Base-by-base conservation (phyloP, 805 yeast genomes). In the Kodamaea lidongshanica region DNA sequence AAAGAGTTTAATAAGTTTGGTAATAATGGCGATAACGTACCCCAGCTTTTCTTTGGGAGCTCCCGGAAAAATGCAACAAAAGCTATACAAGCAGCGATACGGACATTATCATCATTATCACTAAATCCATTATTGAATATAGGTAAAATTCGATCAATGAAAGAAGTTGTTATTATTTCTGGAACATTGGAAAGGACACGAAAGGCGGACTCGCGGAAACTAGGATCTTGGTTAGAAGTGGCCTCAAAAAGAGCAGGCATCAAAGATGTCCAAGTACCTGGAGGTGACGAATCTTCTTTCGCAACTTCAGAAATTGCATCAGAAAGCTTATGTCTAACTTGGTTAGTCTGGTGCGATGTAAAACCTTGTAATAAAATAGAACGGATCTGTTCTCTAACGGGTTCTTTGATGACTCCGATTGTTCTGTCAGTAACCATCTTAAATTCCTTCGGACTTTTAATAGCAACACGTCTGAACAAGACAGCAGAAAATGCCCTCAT, bases 281-380 rank as follows among this genome's bases (percentile, higher is more conserved):
- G 65, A 12, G 61, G 66, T 3, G 61, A 46, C 9, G 73, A 78
- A 35, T 76, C 80, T 27, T 65, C 70, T 46, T 79, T 77, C 2
- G 96, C 94, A 26, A 89, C 74, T 57, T 88, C 97, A 1, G 96
- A 84, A 27, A 92, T 80, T 6, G 95, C 94, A 63, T 92, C 98
- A 2, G 96, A 79, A 28, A 92, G 63, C 51, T 89, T 92, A 56
- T 89, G 96, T 52, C 96, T 77, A 18, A 86, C 86, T 39, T 73
- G 74, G 38, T 74, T 75, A n/a, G 81, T 62, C 51, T 79, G 85
- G 37, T 69, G 78, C 7, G 75, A 53, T 3, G 73, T 52, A 46
- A 89, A 85, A 10, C 96, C 97, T 35, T 70, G 70, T 41, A 88
- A 65, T 21, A 89, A 68, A 13, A 74, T 65, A 11, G 62, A 44